Evolutionary conservation across 768 basidiomycete species (phyloP).

Genomic region (Boletus edulis): DNA sequence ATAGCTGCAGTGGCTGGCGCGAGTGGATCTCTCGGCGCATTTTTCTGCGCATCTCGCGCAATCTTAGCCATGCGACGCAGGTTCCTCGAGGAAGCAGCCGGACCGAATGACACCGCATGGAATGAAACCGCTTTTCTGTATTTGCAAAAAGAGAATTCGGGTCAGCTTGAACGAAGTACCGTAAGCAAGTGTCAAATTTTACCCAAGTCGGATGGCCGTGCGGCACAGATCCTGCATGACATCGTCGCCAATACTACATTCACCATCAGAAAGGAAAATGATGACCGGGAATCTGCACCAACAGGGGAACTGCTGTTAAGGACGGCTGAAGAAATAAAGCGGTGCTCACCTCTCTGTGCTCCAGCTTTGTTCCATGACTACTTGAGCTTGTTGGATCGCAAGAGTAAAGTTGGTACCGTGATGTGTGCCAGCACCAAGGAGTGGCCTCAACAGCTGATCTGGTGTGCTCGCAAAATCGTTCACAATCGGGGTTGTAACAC

Average conservation of each 20-base stretch:
- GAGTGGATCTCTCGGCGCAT: conserved; percentile 40
- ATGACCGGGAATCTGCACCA: conserved; percentile 28
- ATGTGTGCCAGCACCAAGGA: conserved; percentile 34
- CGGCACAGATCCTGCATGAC: conserved; percentile 41
- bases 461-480: conserved; percentile 50
- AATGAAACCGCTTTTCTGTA: conserved; percentile 53
- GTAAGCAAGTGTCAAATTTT: not conserved
- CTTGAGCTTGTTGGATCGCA: conserved; percentile 38
- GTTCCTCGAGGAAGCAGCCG: conserved; percentile 14
- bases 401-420: conserved; percentile 43
- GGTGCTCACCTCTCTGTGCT: conserved; percentile 43
- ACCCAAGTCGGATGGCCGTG: conserved; percentile 46
- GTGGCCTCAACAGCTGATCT: conserved; percentile 38
- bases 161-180: not conserved
- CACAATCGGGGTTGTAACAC: conserved; percentile 21
- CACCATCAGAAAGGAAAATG: conserved; percentile 43
- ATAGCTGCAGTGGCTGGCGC: conserved; percentile 31
- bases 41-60: conserved; percentile 47
- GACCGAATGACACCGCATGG: conserved; percentile 58
- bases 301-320: not conserved
- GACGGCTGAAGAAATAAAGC: not conserved
- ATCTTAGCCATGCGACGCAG: conserved; percentile 52
- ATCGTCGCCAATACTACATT: conserved; percentile 39
- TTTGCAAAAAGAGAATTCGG: not conserved
- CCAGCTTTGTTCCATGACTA: conserved; percentile 46